Percentiles rank a stretch among this genome's conserved stretches.
Conservation (phyloP, 106 monocot genomes). For the Platanthera zijinensis region DNA sequence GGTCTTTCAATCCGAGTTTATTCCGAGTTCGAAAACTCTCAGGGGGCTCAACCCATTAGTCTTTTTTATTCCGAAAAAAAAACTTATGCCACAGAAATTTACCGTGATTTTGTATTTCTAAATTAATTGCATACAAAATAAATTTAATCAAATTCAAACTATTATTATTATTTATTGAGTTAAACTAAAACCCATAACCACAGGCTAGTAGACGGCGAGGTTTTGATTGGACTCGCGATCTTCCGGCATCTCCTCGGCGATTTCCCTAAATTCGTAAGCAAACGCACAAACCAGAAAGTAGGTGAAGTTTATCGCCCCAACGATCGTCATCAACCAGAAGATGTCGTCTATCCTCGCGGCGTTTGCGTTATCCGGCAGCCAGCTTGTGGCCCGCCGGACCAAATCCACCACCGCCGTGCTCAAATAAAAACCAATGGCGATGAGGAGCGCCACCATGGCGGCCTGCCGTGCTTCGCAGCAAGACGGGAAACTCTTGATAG, state of each 20-base stretch:
- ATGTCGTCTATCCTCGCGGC: conserved; percentile 37
- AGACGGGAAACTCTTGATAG: conserved; percentile 57
- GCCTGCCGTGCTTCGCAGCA: conserved; percentile 42
- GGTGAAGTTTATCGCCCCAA: conserved; percentile 37
- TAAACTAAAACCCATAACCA: too few relatives aligned
- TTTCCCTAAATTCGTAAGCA: conserved; percentile 12
- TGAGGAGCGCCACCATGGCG: conserved; percentile 30
- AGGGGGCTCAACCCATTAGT: too few relatives aligned
- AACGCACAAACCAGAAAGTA: conserved; percentile 38
- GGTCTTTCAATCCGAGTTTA: too few relatives aligned
- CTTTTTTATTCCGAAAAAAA: too few relatives aligned
- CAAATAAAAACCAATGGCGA: conserved; percentile 40
- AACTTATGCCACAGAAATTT: too few relatives aligned
- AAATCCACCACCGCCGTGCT: conserved; percentile 41
- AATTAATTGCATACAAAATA: too few relatives aligned
- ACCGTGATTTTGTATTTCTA: too few relatives aligned
- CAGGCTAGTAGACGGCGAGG: too few relatives aligned
- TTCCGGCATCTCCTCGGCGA: not conserved
- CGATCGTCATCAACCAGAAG: conserved; percentile 40
- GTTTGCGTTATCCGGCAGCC: conserved; percentile 57
- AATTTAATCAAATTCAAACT: too few relatives aligned
- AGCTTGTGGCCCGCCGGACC: conserved; percentile 21
- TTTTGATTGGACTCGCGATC: too few relatives aligned
- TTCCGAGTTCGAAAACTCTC: too few relatives aligned
- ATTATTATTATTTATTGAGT: too few relatives aligned